Conservation (phyloP, 441 rosid species). For the Pelargonium australe region DNA sequence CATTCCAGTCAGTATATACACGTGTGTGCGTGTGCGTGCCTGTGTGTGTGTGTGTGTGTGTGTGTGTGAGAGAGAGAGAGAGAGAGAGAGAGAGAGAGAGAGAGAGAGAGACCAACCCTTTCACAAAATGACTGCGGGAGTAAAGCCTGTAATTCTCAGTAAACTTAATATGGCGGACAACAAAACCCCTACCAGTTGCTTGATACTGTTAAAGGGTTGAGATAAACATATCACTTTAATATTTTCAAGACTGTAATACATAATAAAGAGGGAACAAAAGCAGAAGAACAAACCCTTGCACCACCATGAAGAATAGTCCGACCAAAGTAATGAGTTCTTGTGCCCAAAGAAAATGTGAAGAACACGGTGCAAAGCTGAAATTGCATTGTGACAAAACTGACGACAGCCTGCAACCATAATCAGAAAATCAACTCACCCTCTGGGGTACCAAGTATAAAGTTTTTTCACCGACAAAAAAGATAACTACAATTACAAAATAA, state of each 20-base stretch:
- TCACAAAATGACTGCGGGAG: conserved; percentile 96
- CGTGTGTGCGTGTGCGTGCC: no score
- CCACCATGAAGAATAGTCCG: conserved; percentile 98
- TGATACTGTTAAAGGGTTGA: conserved; percentile 54
- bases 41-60: no score
- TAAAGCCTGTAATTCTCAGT: conserved; percentile 94
- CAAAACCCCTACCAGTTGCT: conserved; percentile 99
- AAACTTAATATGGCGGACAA: conserved; percentile 85
- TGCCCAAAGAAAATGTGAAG: conserved; percentile 97
- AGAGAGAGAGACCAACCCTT: conserved; percentile 50
- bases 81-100: conserved; percentile 16
- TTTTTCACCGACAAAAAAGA: not conserved
- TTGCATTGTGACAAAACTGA: conserved; percentile 91
- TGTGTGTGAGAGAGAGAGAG: not conserved
- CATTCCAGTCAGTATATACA: conserved; percentile 10
- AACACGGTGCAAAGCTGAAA: conserved; percentile 93
- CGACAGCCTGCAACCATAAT: conserved; percentile 66
- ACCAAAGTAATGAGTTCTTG: conserved; percentile 95
- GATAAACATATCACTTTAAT: conserved; percentile 22
- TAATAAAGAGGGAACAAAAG: conserved; percentile 4
- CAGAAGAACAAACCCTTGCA: conserved; percentile 64
- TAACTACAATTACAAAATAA: no score
- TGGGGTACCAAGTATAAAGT: conserved; percentile 11
- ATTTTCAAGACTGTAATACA: conserved; percentile 11
- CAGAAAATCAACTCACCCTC: conserved; percentile 13